phyloP scores from a whole-genome alignment of 345 rosid species.

The Conringia planisiliqua region DNA sequence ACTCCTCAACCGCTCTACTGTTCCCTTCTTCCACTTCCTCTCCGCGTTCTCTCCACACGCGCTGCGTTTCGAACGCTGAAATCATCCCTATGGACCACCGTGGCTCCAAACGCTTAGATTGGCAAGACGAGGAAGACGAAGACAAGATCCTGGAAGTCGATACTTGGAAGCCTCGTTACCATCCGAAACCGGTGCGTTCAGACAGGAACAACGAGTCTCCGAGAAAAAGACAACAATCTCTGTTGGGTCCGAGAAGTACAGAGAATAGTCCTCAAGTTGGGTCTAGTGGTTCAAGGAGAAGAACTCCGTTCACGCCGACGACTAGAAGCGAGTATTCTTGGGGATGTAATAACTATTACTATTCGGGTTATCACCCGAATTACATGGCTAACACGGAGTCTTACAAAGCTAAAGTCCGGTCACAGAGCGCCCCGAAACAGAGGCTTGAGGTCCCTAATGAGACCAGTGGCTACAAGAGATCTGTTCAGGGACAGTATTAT shows the following conservation, averaged over 20 bases:
- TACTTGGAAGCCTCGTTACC: constrained; percentile 82
- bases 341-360: constrained; percentile 54
- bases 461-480: constrained; percentile 36
- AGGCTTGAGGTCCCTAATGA: constrained; percentile 56
- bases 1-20: constrained; percentile 22
- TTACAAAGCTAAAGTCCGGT: constrained; percentile 73
- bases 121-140: constrained; percentile 63
- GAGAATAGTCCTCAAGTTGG: constrained; percentile 71
- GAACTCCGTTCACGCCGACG: constrained; percentile 75
- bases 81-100: constrained; percentile 15
- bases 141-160: constrained; percentile 93
- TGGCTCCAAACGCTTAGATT: constrained; percentile 54
- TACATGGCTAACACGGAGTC: constrained; percentile 92
- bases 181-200: constrained; percentile 45
- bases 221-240: constrained; percentile 37
- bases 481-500: constrained; percentile 26
- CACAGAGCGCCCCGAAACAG: constrained; percentile 92
- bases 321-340: constrained; percentile 67
- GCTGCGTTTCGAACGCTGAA: constrained; percentile 31
- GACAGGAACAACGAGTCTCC: constrained; percentile 35
- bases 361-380: constrained; percentile 63
- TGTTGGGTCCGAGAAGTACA: constrained; percentile 40
- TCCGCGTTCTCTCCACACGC: constrained; percentile 27
- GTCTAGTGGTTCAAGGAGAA: constrained; percentile 57
- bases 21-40: constrained; percentile 25